These are phyloP conservation scores for Spinacia oleracea DNA, from an alignment of 179 eudicot genomes.

Conservation along the genomic window DNA sequence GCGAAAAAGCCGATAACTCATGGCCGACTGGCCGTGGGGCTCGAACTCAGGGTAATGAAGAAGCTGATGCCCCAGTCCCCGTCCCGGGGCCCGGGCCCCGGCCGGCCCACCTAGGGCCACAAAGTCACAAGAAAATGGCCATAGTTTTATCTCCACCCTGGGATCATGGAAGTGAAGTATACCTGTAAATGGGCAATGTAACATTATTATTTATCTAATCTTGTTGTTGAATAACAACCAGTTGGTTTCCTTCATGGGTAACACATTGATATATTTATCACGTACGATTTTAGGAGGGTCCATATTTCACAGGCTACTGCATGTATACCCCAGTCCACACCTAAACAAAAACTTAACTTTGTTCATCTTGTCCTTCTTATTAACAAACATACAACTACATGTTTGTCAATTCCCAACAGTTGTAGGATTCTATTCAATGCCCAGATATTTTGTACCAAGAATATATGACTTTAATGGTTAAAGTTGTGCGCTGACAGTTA, in stretches of 20 bases:
- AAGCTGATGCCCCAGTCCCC: no score
- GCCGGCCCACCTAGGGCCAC: constrained; percentile 22
- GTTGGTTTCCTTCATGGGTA: constrained; percentile 36
- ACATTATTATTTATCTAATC: not conserved
- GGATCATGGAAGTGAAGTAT: constrained; percentile 19
- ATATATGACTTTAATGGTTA: no score
- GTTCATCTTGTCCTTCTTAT: constrained; percentile 26
- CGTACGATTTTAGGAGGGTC: constrained; percentile 17
- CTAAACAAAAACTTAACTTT: not conserved
- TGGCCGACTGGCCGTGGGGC: not conserved
- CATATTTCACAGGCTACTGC: constrained; percentile 17
- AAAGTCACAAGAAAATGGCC: constrained; percentile 30
- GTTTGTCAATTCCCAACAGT: not conserved
- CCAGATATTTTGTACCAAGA: not conserved
- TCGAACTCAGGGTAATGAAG: not conserved
- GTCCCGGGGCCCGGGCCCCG: no score
- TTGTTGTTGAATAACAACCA: constrained; percentile 14
- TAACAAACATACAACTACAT: not conserved
- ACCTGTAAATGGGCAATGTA: no score
- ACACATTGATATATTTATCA: constrained; percentile 24
- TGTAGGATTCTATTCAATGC: not conserved
- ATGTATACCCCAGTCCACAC: not conserved
- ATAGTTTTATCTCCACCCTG: constrained; percentile 15
- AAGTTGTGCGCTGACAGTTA: no score
- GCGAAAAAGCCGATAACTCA: not conserved